Percentiles rank a stretch among this genome's conserved stretches.
phyloP scores from a whole-genome alignment of 2,329 filamentous ascomycete species.

The Cordyceps sp. region DNA sequence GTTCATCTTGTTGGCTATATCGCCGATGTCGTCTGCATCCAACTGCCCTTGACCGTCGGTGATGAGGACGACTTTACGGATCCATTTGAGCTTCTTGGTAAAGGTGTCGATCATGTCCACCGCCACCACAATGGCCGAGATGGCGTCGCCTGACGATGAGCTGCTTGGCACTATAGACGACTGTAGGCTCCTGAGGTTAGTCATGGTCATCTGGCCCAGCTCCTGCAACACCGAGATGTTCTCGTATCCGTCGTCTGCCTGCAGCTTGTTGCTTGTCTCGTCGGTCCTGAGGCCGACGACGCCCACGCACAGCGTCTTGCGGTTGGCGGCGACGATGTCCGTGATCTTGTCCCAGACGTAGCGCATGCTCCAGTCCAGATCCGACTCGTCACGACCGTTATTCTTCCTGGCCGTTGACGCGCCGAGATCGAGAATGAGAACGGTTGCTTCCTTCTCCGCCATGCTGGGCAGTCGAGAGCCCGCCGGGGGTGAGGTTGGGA shows the following conservation, averaged over 20 bases:
- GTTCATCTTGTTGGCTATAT: conserved; percentile 60
- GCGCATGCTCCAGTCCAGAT: conserved; percentile 77
- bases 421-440: conserved; percentile 84
- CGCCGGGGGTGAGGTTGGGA: too few species aligned
- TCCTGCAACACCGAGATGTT: conserved; percentile 70
- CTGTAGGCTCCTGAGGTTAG: conserved; percentile 49
- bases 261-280: conserved; percentile 51
- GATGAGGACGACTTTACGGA: conserved; percentile 64
- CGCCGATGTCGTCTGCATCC: conserved; percentile 52
- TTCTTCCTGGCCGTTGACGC: conserved; percentile 63
- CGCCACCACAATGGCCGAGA: conserved; percentile 76
- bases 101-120: conserved; percentile 69
- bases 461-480: too few species aligned
- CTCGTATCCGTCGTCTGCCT: conserved; percentile 56
- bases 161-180: conserved; percentile 47
- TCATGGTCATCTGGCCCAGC: conserved; percentile 42
- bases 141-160: conserved; percentile 59
- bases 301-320: conserved; percentile 54
- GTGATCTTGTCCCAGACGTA: conserved; percentile 89
- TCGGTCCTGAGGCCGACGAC: conserved; percentile 75
- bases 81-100: conserved; percentile 71
- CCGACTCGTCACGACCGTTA: conserved; percentile 55
- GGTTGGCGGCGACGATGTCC: conserved; percentile 49
- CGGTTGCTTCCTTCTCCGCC: conserved; percentile 83
- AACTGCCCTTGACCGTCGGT: conserved; percentile 66